These are phyloP conservation scores for Leishmania major DNA, from an alignment of 208 protist species.

Conservation along the genomic window DNA sequence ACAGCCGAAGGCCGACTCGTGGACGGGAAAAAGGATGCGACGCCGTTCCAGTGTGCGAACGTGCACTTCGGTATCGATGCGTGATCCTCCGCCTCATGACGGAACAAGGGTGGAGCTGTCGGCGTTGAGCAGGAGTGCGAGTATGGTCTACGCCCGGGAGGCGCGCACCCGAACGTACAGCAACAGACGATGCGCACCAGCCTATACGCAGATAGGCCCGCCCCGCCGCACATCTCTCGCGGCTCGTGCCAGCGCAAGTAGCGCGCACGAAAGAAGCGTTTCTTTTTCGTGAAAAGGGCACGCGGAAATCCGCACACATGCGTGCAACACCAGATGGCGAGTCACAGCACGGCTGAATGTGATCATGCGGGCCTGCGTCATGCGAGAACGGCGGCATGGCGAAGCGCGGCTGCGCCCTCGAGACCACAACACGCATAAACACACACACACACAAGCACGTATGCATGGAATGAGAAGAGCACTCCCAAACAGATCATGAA, in stretches of 20 bases:
- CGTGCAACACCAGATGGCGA: too few species aligned
- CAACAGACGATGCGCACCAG: not conserved
- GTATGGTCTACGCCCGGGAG: not conserved
- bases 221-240: not conserved
- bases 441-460: not conserved
- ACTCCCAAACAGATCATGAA: not conserved
- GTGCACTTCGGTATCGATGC: not conserved
- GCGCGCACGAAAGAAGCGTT: too few species aligned
- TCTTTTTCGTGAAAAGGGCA: too few species aligned
- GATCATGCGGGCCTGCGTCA: too few species aligned
- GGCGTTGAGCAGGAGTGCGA: not conserved
- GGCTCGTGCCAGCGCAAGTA: not conserved
- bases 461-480: not conserved
- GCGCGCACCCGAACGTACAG: not conserved
- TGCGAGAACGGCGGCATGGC: too few species aligned
- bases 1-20: not conserved
- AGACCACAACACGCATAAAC: too few species aligned
- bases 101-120: not conserved
- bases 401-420: too few species aligned
- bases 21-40: not conserved
- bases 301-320: too few species aligned
- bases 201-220: not conserved
- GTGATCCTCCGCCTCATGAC: not conserved
- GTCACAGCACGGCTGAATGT: too few species aligned
- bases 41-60: too few species aligned